Evolutionary conservation across 352 stramenopile species (phyloP).

Genomic region (Phytopythium delawarense): DNA sequence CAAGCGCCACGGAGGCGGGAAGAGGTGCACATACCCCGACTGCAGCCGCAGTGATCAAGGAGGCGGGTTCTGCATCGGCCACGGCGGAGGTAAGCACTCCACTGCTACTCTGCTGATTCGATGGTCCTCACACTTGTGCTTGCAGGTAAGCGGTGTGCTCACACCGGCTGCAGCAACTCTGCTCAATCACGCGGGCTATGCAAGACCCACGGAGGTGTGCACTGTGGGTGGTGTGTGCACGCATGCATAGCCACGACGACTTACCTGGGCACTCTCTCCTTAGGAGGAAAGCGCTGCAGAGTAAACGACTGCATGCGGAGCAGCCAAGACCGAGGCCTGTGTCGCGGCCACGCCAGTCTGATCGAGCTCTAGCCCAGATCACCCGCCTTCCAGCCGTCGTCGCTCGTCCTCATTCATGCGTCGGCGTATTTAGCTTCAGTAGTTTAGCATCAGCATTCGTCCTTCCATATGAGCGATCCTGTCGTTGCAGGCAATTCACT

Average conservation of each 20-base stretch:
- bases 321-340: slow-evolving; percentile 66
- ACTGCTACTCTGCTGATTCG: background rate
- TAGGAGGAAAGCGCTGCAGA: slow-evolving; percentile 67
- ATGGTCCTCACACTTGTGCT: background rate
- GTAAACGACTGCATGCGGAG: slow-evolving; percentile 58
- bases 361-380: background rate
- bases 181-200: slow-evolving; percentile 78
- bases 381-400: background rate
- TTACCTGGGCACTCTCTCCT: background rate
- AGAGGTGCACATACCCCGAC: slow-evolving; percentile 50
- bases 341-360: slow-evolving; percentile 39
- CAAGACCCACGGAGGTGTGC: slow-evolving; percentile 79
- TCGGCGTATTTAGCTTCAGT: background rate
- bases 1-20: slow-evolving; percentile 83
- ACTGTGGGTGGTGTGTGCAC: background rate
- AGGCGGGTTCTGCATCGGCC: slow-evolving; percentile 77
- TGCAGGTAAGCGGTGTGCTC: slow-evolving; percentile 62
- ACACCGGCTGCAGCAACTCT: slow-evolving; percentile 68
- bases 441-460: background rate
- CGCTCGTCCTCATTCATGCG: background rate
- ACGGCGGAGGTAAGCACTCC: slow-evolving; percentile 50
- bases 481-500: background rate
- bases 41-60: slow-evolving; percentile 80
- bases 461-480: no score
- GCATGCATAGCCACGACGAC: no score